Percentiles rank a stretch among this genome's conserved stretches.
Evolutionary conservation across 2,329 filamentous ascomycete species (phyloP).

Genomic region (Colletotrichum musae): DNA sequence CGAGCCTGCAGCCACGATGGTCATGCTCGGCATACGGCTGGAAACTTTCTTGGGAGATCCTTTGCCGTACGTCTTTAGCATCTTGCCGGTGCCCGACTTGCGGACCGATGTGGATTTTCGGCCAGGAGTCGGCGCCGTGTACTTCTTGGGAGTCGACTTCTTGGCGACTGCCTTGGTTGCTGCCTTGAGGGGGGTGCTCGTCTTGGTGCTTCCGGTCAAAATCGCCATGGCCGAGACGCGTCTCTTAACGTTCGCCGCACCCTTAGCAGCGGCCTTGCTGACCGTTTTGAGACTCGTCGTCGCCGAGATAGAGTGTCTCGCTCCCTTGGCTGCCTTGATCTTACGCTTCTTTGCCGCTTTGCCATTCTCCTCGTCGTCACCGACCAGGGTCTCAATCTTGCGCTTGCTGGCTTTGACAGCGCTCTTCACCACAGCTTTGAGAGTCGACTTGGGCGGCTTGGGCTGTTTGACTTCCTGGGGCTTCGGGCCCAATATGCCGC

Average conservation of each 20-base stretch:
- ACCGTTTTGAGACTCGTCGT: constrained; percentile 44
- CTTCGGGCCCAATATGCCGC: constrained; percentile 74
- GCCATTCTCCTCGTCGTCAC: constrained; percentile 52
- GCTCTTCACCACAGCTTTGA: constrained; percentile 56
- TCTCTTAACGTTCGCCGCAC: constrained; percentile 51
- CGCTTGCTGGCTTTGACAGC: constrained; percentile 67
- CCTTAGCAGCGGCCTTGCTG: constrained; percentile 53
- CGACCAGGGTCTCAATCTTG: constrained; percentile 69
- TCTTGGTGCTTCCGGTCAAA: constrained; percentile 36
- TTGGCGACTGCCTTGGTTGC: constrained; percentile 31
- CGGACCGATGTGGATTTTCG: constrained; percentile 39
- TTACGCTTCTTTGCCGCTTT: constrained; percentile 49
- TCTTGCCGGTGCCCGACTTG: constrained; percentile 40
- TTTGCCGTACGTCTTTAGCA: constrained; percentile 42
- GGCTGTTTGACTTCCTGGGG: constrained; percentile 68
- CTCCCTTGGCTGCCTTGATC: constrained; percentile 50
- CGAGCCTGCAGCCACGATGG: constrained; percentile 38
- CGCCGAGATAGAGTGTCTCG: constrained; percentile 53
- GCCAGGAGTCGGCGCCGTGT: constrained; percentile 36
- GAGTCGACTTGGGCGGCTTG: constrained; percentile 60
- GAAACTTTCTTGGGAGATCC: constrained; percentile 35
- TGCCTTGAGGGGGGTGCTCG: constrained; percentile 29
- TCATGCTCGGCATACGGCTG: constrained; percentile 38
- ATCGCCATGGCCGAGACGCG: constrained; percentile 51
- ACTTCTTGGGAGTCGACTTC: constrained; percentile 37